Base-by-base conservation (phyloP, 768 basidiomycete species). In the Russula emetica region DNA sequence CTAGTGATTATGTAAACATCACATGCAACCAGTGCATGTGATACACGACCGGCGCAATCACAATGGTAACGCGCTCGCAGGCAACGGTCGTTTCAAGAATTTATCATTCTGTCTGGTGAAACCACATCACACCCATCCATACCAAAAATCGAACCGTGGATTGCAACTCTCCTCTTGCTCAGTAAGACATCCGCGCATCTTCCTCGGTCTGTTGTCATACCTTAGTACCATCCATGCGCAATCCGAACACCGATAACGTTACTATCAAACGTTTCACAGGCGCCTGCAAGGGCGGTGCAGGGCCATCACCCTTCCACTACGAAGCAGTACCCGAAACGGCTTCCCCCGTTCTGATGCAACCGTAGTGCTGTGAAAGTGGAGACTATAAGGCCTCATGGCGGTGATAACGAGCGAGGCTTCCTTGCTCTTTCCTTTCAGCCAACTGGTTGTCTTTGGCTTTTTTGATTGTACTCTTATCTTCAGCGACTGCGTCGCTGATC, bases 31-130 rank as follows among this genome's bases (percentile, higher is more conserved):
- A 10, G 20, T 13, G 45, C n/a, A n/a, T 14, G 32, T 16, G 13
- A 14, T 24, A 26, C 67, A 61, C 34, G 58, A 47, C 11, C 10
- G 54, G 54, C 61, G 61, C 61, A 55, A 55, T 55, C 61, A 55
- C 13, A 55, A n/a, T 20, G 47, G 40, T 54, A 36, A 57, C 42
- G 20, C 42, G 28, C n/a, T 44, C 26, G 5, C 20, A 16, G 55
- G 55, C 26, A 57, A 55, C 60, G 10, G 54, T 49, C 34, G 26
- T 47, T 34, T 20, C 44, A 11, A 11, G 6, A 55, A 55, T 36
- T 14, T 55, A 44, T 26, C 14, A 14, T 32, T 8, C 47, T 5
- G 11, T 22, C 11, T 1, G 55, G 42, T 44, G 13, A 44, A 36
- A 38, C 26, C 36, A 52, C 50, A 52, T 2, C 42, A 38, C 26